Base-by-base conservation (phyloP, 2,329 filamentous ascomycete species). In the Emmonsiellopsis sp. region DNA sequence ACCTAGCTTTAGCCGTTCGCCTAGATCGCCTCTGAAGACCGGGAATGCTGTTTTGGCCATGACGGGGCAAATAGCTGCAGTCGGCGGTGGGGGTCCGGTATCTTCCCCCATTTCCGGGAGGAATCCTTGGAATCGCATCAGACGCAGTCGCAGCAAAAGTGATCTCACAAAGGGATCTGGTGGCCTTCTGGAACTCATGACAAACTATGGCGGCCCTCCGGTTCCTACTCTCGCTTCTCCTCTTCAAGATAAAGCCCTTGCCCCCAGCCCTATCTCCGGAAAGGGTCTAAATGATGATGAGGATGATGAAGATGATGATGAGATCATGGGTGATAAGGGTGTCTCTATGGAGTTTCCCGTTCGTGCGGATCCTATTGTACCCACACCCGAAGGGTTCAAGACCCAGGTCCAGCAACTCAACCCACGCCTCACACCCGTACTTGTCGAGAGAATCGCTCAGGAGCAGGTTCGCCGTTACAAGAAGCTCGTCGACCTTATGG, bases 381-480 rank as follows among this genome's bases (percentile, higher is more conserved):
- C 90, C 1, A 90, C 82, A 14, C 71, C 84, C 27, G 80, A 84
- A 55, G 90, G 90, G 0, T 95, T 95, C 70, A 83, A 82, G 59
- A 77, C 81, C 27, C 86, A 95, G 63, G 80, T 92, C 14, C 71
- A 83, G 45, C 77, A 80, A 55, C 71, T 94, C 43, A 94, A 94
- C 62, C 88, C 88, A n/a, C 73, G 77, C 9, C 74, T 95, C 54
- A 74, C 75, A n/a, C 71, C 77, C 7, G 77, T 83, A 67, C 76
- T 96, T 58, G 80, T 92, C 11, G 86, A 93, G 33, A 84, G 90
- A 45, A 86, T 95, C 60, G 87, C 87, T 0, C 81, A 88, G 58
- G 89, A 95, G 63, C 88, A 95, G 66, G 74, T 85, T 46, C 75
- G 83, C 55, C 82, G 90, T 53, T 95, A 91, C 69, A 93, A 91